Conservation (phyloP, 1,284 basidiomycete genomes). For the Pseudomicrostroma phylloplanum region DNA sequence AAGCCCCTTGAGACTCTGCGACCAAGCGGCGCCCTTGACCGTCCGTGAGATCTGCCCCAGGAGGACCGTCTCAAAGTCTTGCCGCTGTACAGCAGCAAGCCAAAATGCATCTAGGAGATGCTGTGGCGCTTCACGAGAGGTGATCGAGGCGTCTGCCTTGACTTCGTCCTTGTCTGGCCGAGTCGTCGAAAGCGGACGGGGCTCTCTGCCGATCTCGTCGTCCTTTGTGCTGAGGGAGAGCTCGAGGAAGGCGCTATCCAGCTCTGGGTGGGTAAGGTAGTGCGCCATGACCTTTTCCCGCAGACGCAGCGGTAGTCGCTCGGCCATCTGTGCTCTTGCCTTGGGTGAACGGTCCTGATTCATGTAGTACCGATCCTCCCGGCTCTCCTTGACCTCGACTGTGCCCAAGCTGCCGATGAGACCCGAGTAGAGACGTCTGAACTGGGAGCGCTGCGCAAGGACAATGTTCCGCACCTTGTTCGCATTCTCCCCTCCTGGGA, state of each 20-base stretch:
- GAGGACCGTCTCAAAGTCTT: conserved; percentile 32
- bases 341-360: conserved; percentile 33
- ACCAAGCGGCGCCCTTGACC: conserved; percentile 38
- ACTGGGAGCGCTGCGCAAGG: conserved; percentile 70
- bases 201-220: conserved; percentile 14
- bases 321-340: conserved; percentile 28
- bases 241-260: conserved; percentile 34
- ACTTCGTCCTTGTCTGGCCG: conserved; percentile 11
- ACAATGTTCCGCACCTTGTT: conserved; percentile 70
- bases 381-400: conserved; percentile 26
- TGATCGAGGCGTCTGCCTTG: background rate
- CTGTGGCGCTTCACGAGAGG: background rate
- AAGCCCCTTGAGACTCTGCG: conserved; percentile 46
- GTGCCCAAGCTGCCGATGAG: conserved; percentile 35
- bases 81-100: conserved; percentile 15
- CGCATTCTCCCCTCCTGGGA: conserved; percentile 85
- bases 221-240: conserved; percentile 30
- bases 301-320: conserved; percentile 29
- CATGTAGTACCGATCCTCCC: conserved; percentile 23
- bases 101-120: conserved; percentile 13
- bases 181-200: no score
- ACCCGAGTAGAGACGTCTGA: conserved; percentile 77
- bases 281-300: conserved; percentile 32
- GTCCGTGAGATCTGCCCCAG: conserved; percentile 30
- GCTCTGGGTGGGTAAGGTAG: conserved; percentile 25